phyloP scores from a whole-genome alignment of 2,329 filamentous ascomycete species.

The Bipolaris victoriae region DNA sequence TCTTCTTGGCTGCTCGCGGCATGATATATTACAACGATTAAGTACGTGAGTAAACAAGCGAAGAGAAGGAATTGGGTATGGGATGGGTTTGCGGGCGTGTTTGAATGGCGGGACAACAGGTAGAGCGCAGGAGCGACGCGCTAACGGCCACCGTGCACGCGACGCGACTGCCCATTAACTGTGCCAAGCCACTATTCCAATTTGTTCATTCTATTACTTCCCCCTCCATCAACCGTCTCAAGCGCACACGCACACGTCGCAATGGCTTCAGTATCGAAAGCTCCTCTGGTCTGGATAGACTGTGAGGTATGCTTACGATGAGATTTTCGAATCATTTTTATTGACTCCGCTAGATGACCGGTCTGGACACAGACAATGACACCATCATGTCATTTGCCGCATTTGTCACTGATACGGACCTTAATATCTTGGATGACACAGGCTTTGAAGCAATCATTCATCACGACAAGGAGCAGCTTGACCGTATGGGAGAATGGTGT shows the following conservation, averaged over 20 bases:
- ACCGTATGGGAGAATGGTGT: slow-evolving; percentile 90
- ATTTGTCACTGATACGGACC: slow-evolving; percentile 81
- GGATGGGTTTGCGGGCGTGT: slow-evolving; percentile 26
- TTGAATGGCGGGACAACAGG: slow-evolving; percentile 30
- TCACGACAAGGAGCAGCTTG: slow-evolving; percentile 71
- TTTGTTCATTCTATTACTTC: slow-evolving; percentile 13
- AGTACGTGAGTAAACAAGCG: slow-evolving; percentile 18
- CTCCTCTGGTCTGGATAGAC: slow-evolving; percentile 86
- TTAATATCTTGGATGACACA: slow-evolving; percentile 74
- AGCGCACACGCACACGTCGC: slow-evolving; percentile 13
- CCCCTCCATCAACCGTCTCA: slow-evolving; percentile 2
- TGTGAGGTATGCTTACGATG: slow-evolving; percentile 60
- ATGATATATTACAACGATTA: slow-evolving; percentile 35
- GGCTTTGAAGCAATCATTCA: slow-evolving; percentile 85
- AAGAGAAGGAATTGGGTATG: slow-evolving; percentile 22
- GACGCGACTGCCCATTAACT: slow-evolving; percentile 24
- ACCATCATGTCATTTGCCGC: slow-evolving; percentile 91
- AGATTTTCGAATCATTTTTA: background rate
- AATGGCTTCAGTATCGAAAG: slow-evolving; percentile 62
- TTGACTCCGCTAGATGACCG: slow-evolving; percentile 77
- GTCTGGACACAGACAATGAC: slow-evolving; percentile 77
- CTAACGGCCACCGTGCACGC: slow-evolving; percentile 26
- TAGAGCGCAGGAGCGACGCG: slow-evolving; percentile 24
- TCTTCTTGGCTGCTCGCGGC: slow-evolving; percentile 42
- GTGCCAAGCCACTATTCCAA: slow-evolving; percentile 15